Conservation (phyloP, 768 basidiomycete genomes). For the Tubosaeta sp. region DNA sequence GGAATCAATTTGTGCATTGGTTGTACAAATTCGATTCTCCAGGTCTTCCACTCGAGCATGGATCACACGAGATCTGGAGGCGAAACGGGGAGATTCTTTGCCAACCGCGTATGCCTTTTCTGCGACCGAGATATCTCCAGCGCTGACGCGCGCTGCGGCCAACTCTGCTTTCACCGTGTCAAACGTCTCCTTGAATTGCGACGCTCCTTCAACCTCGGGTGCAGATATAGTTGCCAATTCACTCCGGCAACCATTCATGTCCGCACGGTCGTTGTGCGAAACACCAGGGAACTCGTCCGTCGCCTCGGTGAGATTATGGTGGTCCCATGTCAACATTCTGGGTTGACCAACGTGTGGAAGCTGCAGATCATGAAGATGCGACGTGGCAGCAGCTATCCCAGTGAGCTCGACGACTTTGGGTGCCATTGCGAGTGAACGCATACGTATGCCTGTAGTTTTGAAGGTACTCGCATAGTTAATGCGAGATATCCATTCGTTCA, state of each 20-base stretch:
- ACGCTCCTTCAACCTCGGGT: slow-evolving; percentile 55
- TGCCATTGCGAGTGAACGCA: slow-evolving; percentile 72
- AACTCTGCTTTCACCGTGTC: slow-evolving; percentile 84
- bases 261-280: slow-evolving; percentile 26
- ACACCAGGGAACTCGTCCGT: slow-evolving; percentile 32
- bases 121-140: slow-evolving; percentile 21
- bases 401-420: slow-evolving; percentile 69
- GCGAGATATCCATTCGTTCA: slow-evolving; percentile 85
- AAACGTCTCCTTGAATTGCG: slow-evolving; percentile 78
- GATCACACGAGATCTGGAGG: slow-evolving; percentile 53
- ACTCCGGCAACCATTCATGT: slow-evolving; percentile 22
- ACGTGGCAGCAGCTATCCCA: slow-evolving; percentile 81
- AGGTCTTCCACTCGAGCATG: slow-evolving; percentile 62
- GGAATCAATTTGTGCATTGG: slow-evolving; percentile 57
- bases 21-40: slow-evolving; percentile 50
- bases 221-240: slow-evolving; percentile 35
- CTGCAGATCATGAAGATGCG: slow-evolving; percentile 70
- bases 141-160: slow-evolving; percentile 45
- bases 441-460: slow-evolving; percentile 76
- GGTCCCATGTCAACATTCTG: slow-evolving; percentile 39
- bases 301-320: slow-evolving; percentile 35
- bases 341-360: slow-evolving; percentile 23
- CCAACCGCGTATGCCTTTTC: slow-evolving; percentile 17
- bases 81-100: slow-evolving; percentile 27
- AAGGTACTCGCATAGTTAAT: slow-evolving; percentile 96